A percentile compares a stretch with the other conserved stretches of the same genome.
Evolutionary conservation across 306 rosid species (phyloP).

Genomic region (Luffa aegyptiaca): DNA sequence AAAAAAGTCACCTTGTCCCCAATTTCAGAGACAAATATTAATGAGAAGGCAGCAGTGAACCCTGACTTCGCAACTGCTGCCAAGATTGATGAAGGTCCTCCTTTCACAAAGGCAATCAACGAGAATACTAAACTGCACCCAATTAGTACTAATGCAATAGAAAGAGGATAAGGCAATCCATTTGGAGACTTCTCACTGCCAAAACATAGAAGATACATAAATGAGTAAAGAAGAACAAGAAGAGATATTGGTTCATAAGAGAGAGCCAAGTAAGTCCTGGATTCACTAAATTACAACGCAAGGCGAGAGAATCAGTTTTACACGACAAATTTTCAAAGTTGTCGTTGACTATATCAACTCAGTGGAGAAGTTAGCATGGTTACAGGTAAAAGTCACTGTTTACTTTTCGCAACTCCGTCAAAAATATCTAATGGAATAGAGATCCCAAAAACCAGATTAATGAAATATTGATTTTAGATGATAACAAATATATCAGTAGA

Average conservation of each 20-base stretch:
- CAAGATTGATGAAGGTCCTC: constrained; percentile 66
- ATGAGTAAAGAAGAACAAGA: constrained; percentile 17
- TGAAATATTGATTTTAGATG: not conserved
- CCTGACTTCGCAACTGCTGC: constrained; percentile 88
- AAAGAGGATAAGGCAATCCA: constrained; percentile 56
- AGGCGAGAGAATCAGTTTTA: not conserved
- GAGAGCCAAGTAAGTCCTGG: not conserved
- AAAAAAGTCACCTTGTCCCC: constrained; percentile 74
- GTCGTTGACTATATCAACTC: not conserved
- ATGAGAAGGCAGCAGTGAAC: constrained; percentile 89
- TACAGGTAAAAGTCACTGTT: not conserved
- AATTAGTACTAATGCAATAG: constrained; percentile 58
- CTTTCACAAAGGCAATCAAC: constrained; percentile 72
- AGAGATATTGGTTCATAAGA: not conserved
- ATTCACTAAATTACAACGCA: not conserved
- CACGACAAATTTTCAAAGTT: not conserved
- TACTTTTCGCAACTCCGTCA: not conserved
- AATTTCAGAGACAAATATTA: constrained; percentile 94
- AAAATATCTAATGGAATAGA: not conserved
- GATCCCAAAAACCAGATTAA: not conserved
- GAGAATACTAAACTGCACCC: constrained; percentile 76
- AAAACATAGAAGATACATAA: constrained; percentile 21
- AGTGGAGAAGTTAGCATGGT: not conserved
- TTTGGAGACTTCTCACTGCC: constrained; percentile 64
- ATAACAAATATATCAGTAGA: not conserved